A percentile compares a stretch with the other conserved stretches of the same genome.
Evolutionary conservation across 2,329 filamentous ascomycete genomes (phyloP).

Genomic region (Epichloe bromicola): DNA sequence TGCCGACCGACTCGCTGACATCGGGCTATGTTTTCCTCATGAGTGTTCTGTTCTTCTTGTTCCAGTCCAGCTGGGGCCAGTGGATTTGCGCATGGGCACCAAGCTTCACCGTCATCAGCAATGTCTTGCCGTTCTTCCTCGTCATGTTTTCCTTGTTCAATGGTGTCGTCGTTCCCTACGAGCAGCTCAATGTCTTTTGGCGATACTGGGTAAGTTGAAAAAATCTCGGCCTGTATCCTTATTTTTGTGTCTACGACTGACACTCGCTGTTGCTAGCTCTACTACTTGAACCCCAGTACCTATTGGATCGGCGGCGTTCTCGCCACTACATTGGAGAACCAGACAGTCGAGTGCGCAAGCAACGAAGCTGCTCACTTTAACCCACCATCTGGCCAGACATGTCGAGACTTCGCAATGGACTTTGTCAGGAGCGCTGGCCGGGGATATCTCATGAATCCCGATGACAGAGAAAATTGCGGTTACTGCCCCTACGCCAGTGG

Average conservation of each 20-base stretch:
- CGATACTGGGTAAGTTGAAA: constrained; percentile 44
- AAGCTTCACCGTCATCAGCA: constrained; percentile 33
- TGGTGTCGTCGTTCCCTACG: constrained; percentile 60
- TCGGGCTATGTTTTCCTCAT: constrained; percentile 4
- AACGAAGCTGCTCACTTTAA: constrained; percentile 34
- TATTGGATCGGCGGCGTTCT: constrained; percentile 6
- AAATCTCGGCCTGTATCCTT: no score
- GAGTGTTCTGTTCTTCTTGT: constrained; percentile 53
- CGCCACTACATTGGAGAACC: constrained; percentile 7
- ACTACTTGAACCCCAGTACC: constrained; percentile 6
- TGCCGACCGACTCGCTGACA: constrained; percentile 49
- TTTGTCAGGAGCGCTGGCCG: constrained; percentile 35
- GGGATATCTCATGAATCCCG: constrained; percentile 52
- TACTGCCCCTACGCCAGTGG: constrained; percentile 51
- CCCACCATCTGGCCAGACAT: constrained; percentile 51
- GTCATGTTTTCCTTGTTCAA: constrained; percentile 67
- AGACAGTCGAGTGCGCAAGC: constrained; percentile 27
- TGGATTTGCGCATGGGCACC: constrained; percentile 78
- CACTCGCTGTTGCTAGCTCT: neutral
- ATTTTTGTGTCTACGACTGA: no score
- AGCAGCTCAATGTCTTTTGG: constrained; percentile 55
- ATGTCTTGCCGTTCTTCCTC: constrained; percentile 70
- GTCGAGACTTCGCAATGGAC: constrained; percentile 46
- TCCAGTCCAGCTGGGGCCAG: constrained; percentile 64
- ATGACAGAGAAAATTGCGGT: constrained; percentile 45